Conservation (phyloP, 2,329 filamentous ascomycete species). For the Trichophyton rubrum region DNA sequence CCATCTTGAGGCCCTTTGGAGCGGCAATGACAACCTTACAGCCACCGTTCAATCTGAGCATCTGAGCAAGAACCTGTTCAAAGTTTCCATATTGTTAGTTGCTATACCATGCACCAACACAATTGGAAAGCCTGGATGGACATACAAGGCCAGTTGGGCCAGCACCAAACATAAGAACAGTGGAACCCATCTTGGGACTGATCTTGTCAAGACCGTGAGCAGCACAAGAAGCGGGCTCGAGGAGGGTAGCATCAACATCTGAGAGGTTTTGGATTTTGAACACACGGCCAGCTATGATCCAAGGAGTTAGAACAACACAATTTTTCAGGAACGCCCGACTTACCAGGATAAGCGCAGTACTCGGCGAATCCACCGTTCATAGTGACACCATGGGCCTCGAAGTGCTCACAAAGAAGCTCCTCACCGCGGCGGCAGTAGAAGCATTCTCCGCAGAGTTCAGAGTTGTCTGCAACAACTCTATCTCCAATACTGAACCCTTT, state of each 20-base stretch:
- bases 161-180: conserved; percentile 53
- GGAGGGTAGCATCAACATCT: conserved; percentile 53
- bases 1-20: conserved; percentile 56
- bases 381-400: conserved; percentile 47
- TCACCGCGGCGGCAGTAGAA: conserved; percentile 62
- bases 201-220: conserved; percentile 58
- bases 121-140: not conserved
- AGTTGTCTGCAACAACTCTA: conserved; percentile 46
- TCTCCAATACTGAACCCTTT: conserved; percentile 50
- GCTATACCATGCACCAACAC: not conserved
- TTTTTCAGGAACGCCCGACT: not conserved
- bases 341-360: conserved; percentile 45
- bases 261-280: conserved; percentile 54
- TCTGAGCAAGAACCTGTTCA: conserved; percentile 42
- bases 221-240: conserved; percentile 57
- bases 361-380: conserved; percentile 62
- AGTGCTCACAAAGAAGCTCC: conserved; percentile 55
- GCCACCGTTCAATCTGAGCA: conserved; percentile 53
- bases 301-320: conserved; percentile 7
- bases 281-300: conserved; percentile 38
- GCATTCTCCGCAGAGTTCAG: conserved; percentile 55
- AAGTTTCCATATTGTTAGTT: conserved; percentile 22
- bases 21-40: conserved; percentile 59
- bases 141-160: conserved; percentile 51
- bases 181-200: conserved; percentile 49